A percentile compares a stretch with the other conserved stretches of the same genome.
Evolutionary conservation across 345 rosid genomes (phyloP).

Genomic region (Turritis glabra): DNA sequence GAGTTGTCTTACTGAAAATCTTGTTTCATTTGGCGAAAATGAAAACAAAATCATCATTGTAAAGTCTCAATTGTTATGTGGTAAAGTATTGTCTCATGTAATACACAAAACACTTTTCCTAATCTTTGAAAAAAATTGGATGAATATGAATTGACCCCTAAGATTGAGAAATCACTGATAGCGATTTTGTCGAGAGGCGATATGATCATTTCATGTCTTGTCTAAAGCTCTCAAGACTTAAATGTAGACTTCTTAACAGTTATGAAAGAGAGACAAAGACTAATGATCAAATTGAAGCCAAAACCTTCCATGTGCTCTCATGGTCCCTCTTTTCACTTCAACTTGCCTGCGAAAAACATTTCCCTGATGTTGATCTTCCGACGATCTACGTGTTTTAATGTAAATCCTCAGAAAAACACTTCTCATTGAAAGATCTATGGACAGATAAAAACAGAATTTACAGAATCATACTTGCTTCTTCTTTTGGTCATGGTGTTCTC

Average conservation of each 20-base stretch:
- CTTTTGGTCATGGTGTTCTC: slow-evolving; percentile 9
- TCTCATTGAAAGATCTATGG: neutral
- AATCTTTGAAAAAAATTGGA: slow-evolving; percentile 4
- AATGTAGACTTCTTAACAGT: slow-evolving; percentile 33
- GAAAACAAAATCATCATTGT: slow-evolving; percentile 23
- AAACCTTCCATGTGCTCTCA: slow-evolving; percentile 42
- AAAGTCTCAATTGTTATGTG: slow-evolving; percentile 23
- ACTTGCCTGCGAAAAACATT: slow-evolving; percentile 28
- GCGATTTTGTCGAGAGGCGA: slow-evolving; percentile 20
- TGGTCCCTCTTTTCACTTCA: slow-evolving; percentile 32
- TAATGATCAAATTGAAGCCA: slow-evolving; percentile 26
- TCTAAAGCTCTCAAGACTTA: slow-evolving; percentile 33
- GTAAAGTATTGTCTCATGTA: slow-evolving; percentile 22
- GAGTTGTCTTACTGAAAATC: slow-evolving; percentile 3
- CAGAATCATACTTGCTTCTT: slow-evolving; percentile 20
- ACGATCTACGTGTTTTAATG: slow-evolving; percentile 29
- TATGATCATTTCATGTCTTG: slow-evolving; percentile 29
- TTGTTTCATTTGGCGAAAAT: neutral
- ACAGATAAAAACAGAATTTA: slow-evolving; percentile 18
- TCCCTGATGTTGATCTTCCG: slow-evolving; percentile 18
- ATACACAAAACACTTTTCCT: slow-evolving; percentile 21
- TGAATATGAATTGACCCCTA: neutral
- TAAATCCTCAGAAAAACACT: neutral
- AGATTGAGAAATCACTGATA: slow-evolving; percentile 24
- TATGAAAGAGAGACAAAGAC: slow-evolving; percentile 27